phyloP scores from a whole-genome alignment of 306 rosid species.

The Pterocarpus macrocarpus region DNA sequence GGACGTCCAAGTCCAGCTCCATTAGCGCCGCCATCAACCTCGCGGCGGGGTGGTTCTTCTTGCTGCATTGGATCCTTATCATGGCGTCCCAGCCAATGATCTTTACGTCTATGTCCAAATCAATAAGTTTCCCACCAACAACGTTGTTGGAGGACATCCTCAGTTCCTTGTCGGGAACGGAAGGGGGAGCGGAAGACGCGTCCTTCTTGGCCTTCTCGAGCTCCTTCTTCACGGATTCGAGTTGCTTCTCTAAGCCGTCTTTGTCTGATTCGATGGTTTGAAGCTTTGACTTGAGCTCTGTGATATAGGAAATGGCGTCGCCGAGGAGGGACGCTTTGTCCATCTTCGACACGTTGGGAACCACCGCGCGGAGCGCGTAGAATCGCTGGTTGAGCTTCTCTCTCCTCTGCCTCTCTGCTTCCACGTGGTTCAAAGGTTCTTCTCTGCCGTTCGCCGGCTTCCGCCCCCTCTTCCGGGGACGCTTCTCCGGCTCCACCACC shows the following conservation, averaged over 20 bases:
- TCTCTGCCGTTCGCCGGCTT: constrained; percentile 97
- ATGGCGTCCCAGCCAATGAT: constrained; percentile 95
- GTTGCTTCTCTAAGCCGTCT: constrained; percentile 70
- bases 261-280: constrained; percentile 65
- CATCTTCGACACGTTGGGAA: constrained; percentile 96
- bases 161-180: constrained; percentile 47
- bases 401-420: constrained; percentile 91
- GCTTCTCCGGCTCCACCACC: constrained; percentile 82
- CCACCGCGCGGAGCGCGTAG: constrained; percentile 94
- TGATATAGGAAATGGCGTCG: constrained; percentile 86
- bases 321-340: constrained; percentile 96
- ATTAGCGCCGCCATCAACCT: constrained; percentile 84
- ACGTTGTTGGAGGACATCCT: constrained; percentile 37
- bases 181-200: background rate
- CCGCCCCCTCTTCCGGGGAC: constrained; percentile 92
- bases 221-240: constrained; percentile 69
- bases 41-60: constrained; percentile 94
- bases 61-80: constrained; percentile 85
- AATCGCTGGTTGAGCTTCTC: constrained; percentile 95
- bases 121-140: constrained; percentile 42
- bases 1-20: constrained; percentile 91
- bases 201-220: constrained; percentile 49
- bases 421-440: constrained; percentile 94
- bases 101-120: constrained; percentile 88
- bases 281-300: constrained; percentile 81